phyloP scores from a whole-genome alignment of 2,329 filamentous ascomycete genomes.

The Aulographum hederae region DNA sequence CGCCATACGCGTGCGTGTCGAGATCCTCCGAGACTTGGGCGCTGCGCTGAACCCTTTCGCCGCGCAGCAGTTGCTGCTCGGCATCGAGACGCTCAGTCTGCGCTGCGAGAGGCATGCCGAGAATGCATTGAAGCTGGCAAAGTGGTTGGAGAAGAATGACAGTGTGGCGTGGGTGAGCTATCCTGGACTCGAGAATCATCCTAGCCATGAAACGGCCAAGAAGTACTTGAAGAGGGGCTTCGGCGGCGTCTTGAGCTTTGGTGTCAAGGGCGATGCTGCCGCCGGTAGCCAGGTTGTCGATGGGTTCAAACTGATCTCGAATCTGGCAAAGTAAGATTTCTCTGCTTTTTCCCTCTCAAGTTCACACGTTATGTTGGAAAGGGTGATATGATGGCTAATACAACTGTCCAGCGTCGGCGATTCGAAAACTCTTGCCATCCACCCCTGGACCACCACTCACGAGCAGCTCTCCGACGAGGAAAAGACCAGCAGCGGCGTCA shows the following conservation, averaged over 20 bases:
- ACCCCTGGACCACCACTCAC: conserved; percentile 90
- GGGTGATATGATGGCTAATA: conserved; percentile 6
- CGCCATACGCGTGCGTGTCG: conserved; percentile 70
- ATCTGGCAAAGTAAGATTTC: conserved; percentile 56
- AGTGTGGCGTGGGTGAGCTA: conserved; percentile 91
- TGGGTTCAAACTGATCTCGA: conserved; percentile 85
- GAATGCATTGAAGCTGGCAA: conserved; percentile 64
- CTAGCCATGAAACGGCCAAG: conserved; percentile 63
- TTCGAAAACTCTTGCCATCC: conserved; percentile 85
- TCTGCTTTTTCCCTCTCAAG: conserved; percentile 6
- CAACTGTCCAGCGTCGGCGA: conserved; percentile 49
- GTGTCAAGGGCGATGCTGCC: conserved; percentile 72
- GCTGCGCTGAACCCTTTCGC: conserved; percentile 73
- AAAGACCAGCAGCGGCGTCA: conserved; percentile 63
- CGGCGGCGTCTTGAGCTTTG: conserved; percentile 83
- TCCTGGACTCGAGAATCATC: conserved; percentile 68
- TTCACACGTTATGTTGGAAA: too few relatives aligned
- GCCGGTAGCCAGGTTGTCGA: conserved; percentile 82
- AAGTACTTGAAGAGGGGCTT: conserved; percentile 73
- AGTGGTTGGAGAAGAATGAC: conserved; percentile 66
- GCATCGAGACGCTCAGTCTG: conserved; percentile 76
- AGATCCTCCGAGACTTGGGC: conserved; percentile 77
- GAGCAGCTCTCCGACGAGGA: conserved; percentile 78
- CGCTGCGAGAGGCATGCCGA: conserved; percentile 71
- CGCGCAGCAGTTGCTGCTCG: conserved; percentile 79